These are phyloP conservation scores for Penicillium desertorum DNA, from an alignment of 495 filamentous ascomycete genomes.

Conservation along the genomic window DNA sequence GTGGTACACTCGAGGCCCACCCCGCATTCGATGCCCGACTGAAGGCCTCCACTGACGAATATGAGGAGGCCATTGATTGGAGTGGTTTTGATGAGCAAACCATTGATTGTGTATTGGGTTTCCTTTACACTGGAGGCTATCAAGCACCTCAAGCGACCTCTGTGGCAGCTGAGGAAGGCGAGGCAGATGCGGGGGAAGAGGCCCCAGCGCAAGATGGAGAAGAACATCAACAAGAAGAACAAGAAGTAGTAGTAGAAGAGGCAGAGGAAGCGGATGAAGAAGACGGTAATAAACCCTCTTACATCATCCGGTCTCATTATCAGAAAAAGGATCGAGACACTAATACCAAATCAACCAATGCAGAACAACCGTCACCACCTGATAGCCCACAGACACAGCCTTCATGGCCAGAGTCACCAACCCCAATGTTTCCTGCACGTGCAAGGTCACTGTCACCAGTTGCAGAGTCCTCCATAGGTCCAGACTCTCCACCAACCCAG, in stretches of 20 bases:
- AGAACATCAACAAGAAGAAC: neutral
- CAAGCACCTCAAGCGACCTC: neutral
- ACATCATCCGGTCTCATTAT: neutral
- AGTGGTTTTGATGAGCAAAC: slow-evolving; percentile 15
- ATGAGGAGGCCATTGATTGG: slow-evolving; percentile 8
- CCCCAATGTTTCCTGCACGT: neutral
- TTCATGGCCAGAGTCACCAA: neutral
- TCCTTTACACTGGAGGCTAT: slow-evolving; percentile 16
- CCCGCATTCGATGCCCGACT: slow-evolving; percentile 9
- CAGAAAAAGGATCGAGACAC: neutral
- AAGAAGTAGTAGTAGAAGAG: neutral
- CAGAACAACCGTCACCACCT: neutral
- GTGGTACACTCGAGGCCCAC: slow-evolving; percentile 4
- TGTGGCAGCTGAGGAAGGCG: neutral
- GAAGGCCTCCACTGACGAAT: neutral
- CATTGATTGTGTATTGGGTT: slow-evolving; percentile 16
- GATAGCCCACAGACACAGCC: neutral
- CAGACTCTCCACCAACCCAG: neutral
- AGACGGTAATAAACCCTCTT: neutral
- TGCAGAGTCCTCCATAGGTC: neutral
- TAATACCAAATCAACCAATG: neutral
- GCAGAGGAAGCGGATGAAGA: neutral
- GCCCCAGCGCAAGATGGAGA: neutral
- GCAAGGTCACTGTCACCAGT: neutral
- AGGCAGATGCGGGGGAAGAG: slow-evolving; percentile 1